These are phyloP conservation scores for Colletotrichum coccodes DNA, from an alignment of 2,329 filamentous ascomycete species.

Conservation along the genomic window DNA sequence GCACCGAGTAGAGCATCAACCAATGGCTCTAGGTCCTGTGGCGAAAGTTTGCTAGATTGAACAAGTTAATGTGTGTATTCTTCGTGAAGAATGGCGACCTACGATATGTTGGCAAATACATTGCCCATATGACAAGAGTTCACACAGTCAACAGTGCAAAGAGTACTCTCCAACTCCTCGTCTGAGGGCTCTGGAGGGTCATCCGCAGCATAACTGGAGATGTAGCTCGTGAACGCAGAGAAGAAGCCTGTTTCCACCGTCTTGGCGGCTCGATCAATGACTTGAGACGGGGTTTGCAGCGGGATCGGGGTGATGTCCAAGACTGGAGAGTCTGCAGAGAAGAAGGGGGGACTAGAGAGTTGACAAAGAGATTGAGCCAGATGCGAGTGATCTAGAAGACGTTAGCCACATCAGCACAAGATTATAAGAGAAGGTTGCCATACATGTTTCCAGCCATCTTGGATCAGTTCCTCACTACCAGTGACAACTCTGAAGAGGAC, in stretches of 20 bases:
- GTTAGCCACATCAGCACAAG: constrained; percentile 47
- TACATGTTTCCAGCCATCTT: constrained; percentile 82
- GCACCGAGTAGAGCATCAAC: constrained; percentile 81
- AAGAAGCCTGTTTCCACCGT: constrained; percentile 86
- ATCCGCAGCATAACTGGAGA: constrained; percentile 98
- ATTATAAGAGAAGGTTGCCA: constrained; percentile 43
- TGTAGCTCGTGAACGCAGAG: constrained; percentile 94
- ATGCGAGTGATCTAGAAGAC: constrained; percentile 80
- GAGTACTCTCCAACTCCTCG: constrained; percentile 94
- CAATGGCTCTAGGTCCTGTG: constrained; percentile 46
- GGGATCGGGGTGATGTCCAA: constrained; percentile 85
- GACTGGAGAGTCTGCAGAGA: constrained; percentile 68
- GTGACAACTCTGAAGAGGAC: constrained; percentile 94
- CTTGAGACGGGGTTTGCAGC: constrained; percentile 88
- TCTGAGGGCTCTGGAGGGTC: constrained; percentile 97
- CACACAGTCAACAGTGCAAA: constrained; percentile 94
- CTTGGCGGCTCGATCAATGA: constrained; percentile 88
- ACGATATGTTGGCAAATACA: constrained; percentile 86
- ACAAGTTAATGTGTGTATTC: constrained; percentile 19
- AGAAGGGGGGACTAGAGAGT: constrained; percentile 91
- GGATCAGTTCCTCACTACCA: constrained; percentile 82
- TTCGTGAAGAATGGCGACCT: constrained; percentile 45
- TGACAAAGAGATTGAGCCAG: constrained; percentile 95
- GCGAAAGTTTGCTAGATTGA: constrained; percentile 48
- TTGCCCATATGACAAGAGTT: constrained; percentile 87